These are phyloP conservation scores for Saururus chinensis DNA, from an alignment of 164 flowering plant genomes.

Conservation along the genomic window DNA sequence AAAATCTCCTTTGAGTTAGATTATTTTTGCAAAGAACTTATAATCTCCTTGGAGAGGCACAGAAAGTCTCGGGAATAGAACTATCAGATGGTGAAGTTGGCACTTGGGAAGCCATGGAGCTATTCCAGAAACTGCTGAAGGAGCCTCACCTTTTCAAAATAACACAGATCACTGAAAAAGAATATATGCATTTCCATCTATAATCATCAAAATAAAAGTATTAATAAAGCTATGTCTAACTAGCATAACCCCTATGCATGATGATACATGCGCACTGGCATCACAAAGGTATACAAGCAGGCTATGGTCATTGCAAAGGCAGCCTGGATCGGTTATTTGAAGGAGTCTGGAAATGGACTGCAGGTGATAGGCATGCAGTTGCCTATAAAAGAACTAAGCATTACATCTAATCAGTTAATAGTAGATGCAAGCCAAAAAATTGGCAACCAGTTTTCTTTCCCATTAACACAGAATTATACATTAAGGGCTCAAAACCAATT, in stretches of 20 bases:
- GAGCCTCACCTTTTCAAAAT: constrained; percentile 36
- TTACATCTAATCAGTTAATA: too few relatives aligned
- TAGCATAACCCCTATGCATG: background rate
- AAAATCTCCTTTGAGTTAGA: too few relatives aligned
- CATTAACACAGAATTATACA: too few relatives aligned
- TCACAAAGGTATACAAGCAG: background rate
- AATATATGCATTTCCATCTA: background rate
- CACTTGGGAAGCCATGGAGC: constrained; percentile 26
- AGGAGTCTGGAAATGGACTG: too few relatives aligned
- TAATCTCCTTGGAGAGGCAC: constrained; percentile 20
- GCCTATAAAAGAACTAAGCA: too few relatives aligned
- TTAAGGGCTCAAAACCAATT: too few relatives aligned
- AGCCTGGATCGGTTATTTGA: background rate
- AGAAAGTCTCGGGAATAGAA: constrained; percentile 19
- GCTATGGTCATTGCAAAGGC: background rate
- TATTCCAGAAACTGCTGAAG: constrained; percentile 29
- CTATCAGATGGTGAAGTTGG: constrained; percentile 18
- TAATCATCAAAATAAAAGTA: background rate
- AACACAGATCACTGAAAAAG: constrained; percentile 31
- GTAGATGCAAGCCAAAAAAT: too few relatives aligned
- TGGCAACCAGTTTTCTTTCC: too few relatives aligned
- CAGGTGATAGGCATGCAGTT: too few relatives aligned
- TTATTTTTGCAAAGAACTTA: too few relatives aligned
- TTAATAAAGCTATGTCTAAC: background rate
- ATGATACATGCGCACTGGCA: background rate